Percentiles rank a stretch among this genome's conserved stretches.
phyloP scores from a whole-genome alignment of 352 stramenopile genomes.

The Phytophthora vignae region DNA sequence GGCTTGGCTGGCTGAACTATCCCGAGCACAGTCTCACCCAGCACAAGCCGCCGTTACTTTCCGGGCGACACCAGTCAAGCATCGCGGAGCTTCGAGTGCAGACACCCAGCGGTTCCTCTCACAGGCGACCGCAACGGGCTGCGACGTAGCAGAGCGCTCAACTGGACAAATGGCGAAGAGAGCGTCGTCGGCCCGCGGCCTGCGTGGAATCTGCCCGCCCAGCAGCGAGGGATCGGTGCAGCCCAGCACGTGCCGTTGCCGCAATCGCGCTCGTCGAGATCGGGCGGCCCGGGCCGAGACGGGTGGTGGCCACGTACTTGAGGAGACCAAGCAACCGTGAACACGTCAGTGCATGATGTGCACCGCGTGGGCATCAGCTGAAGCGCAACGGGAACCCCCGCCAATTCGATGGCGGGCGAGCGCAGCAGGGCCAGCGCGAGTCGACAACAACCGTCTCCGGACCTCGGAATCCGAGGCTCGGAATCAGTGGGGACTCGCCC shows the following conservation, averaged over 20 bases:
- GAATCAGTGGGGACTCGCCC: background rate
- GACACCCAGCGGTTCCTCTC: background rate
- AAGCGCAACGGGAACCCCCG: conserved; percentile 20
- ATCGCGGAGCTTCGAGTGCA: background rate
- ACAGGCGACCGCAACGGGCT: background rate
- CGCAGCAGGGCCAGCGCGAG: background rate
- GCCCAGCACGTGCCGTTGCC: conserved; percentile 9
- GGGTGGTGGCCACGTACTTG: conserved; percentile 31
- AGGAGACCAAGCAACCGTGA: conserved; percentile 9
- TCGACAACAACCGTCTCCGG: background rate
- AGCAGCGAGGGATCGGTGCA: conserved; percentile 9
- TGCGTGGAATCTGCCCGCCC: background rate
- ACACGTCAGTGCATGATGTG: conserved; percentile 32
- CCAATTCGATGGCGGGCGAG: background rate
- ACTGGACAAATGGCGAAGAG: conserved; percentile 16
- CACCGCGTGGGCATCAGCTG: conserved; percentile 11
- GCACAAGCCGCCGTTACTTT: background rate
- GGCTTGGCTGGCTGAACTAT: background rate
- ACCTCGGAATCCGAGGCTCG: background rate
- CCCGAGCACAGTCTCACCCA: background rate
- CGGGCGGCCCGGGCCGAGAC: background rate
- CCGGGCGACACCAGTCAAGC: background rate
- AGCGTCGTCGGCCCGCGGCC: background rate
- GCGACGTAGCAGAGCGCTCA: background rate
- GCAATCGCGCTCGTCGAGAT: conserved; percentile 18